Base-by-base conservation (phyloP, 345 rosid species). In the Ceriops tagal region DNA sequence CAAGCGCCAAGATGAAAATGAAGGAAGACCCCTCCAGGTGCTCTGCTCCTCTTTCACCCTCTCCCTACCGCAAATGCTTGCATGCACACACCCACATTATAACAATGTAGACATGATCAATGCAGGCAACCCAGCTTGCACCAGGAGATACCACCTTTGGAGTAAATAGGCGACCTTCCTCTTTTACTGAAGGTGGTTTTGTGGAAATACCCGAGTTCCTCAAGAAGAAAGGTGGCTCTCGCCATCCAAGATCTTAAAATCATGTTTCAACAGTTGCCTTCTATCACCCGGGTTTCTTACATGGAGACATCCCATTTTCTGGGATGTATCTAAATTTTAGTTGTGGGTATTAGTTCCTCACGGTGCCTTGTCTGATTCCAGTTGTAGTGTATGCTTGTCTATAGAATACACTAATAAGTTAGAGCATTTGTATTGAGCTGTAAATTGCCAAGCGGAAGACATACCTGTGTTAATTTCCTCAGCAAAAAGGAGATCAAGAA, bases 131-230 rank as follows among this genome's bases (percentile, higher is more conserved):
- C 74, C 90, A 85, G 74, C 66, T 80, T 70, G 77, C 82, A 55
- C 85, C 82, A 59, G 87, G 78, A 49, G 97, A 88, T n/a, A 74
- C 61, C 19, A 39, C 84, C 49, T 66, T 71, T 22, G 96, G 93
- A 72, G 75, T 80, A 69, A 84, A 79, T 43, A 67, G 89, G 77
- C 85, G 89, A 61, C 87, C 88, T 16, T 79, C 90, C 68, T 82
- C 91, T 27, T 84, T 87, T 59, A 71, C 70, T 27, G 97, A 89
- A 79, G 86, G 92, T 24, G 81, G 92, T 83, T 81, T 86, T 8
- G 89, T 89, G 57, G 91, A 87, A 81, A 93, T 93, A 66, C 98
- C 98, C 0, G 97, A 89, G 84, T 93, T 93, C 86, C 85, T 91
- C 72, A 93, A 84, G 84, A 91, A 88, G 87, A 89, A 89, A 86